Evolutionary conservation across 441 rosid species (phyloP).

Genomic region (Melianthus villosus): DNA sequence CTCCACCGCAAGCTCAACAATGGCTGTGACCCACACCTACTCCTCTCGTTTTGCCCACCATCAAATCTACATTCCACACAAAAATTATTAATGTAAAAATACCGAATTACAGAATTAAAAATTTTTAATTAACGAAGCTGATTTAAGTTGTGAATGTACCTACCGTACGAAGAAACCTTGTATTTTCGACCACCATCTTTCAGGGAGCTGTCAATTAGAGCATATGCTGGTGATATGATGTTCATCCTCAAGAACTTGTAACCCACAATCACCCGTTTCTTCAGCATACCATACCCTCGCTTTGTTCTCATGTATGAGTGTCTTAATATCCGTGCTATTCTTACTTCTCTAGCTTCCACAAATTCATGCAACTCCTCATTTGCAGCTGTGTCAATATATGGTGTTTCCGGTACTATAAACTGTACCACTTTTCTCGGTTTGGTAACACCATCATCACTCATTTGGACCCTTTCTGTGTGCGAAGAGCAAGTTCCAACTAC

Average conservation of each 20-base stretch:
- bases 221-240: slow-evolving; percentile 36
- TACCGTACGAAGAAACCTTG: too few species aligned
- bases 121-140: too few species aligned
- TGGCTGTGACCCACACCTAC: too few species aligned
- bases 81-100: too few species aligned
- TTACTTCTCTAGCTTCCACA: slow-evolving; percentile 72
- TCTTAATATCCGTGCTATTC: slow-evolving; percentile 76
- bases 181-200: too few species aligned
- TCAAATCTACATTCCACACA: too few species aligned
- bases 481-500: slow-evolving; percentile 69
- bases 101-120: too few species aligned
- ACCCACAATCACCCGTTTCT: slow-evolving; percentile 55
- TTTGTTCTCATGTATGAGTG: slow-evolving; percentile 68
- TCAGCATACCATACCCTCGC: slow-evolving; percentile 59
- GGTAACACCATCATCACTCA: slow-evolving; percentile 29
- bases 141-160: too few species aligned
- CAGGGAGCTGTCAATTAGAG: too few species aligned
- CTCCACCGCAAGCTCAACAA: too few species aligned
- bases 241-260: slow-evolving; percentile 84
- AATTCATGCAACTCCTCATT: slow-evolving; percentile 61
- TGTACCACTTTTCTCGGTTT: slow-evolving; percentile 50
- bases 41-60: too few species aligned
- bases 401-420: slow-evolving; percentile 64
- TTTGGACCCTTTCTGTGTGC: slow-evolving; percentile 41
- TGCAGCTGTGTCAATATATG: slow-evolving; percentile 38